Evolutionary conservation across 768 basidiomycete species (phyloP), one percentile per base, ranked within the genome.

Genomic region (Naganishia randhawae): DNA sequence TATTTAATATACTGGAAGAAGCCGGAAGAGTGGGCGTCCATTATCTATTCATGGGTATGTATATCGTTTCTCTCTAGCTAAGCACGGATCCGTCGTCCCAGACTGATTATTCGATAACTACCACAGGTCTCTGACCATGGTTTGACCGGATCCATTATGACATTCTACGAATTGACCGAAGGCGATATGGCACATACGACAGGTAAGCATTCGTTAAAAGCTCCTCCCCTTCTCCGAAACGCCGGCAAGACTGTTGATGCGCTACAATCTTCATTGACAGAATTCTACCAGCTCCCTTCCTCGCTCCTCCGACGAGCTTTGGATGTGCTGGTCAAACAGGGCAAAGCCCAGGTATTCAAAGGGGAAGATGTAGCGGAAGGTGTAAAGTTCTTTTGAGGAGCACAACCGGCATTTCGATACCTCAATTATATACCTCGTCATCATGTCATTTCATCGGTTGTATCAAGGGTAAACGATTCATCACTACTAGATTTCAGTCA

Each of bases 101-200:
- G 19, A 51, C 37, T 51, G 52, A 64, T 10, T 35, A 19, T n/a
- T 55, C 10, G 6, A 19, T 14, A 1, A 52, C 17, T n/a, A 2
- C 50, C n/a, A 14, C 69, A 81, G 81, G 72, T 82, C 48, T 73
- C 71, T 3, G 80, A 80, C 9, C 80, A 79, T 29, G 82, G 82
- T 0, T 75, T 80, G 63, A 76, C 69, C 8, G 75, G 75, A 29
- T 76, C 74, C 14, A 81, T 83, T 70, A 71, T 83, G 74, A 83
- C 82, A 0, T 80, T 82, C 61, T 82, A 80, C 70, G 82, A 83
- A 64, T 73, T 83, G 13, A 80, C 78, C 1, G 80, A 82, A 33
- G 80, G 80, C 19, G 80, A 80, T 65, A 61, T 80, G 53, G 74
- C 77, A 16, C 71, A 79, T 67, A 75, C 73, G 19, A 78, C 76